phyloP scores from a whole-genome alignment of 306 rosid genomes.

The Cotoneaster glaucophyllus region DNA sequence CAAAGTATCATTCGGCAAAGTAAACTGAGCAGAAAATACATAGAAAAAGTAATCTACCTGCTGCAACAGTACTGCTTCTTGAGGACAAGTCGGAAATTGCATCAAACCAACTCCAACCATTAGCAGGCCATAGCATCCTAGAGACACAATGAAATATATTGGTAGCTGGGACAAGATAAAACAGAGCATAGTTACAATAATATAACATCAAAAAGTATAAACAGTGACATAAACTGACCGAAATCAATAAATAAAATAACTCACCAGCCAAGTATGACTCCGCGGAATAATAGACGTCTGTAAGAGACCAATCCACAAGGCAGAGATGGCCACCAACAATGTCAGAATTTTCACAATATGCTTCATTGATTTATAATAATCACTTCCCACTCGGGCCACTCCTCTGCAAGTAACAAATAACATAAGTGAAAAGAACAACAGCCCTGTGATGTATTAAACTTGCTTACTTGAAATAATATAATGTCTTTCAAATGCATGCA shows the following conservation, averaged over 20 bases:
- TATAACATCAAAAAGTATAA: background rate
- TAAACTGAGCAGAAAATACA: background rate
- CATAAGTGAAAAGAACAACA: background rate
- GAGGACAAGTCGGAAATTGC: slow-evolving; percentile 82
- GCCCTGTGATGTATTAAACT: background rate
- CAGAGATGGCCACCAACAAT: slow-evolving; percentile 50
- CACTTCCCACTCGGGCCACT: background rate
- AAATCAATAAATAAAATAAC: slow-evolving; percentile 16
- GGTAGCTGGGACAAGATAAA: slow-evolving; percentile 54
- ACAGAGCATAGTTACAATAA: slow-evolving; percentile 18
- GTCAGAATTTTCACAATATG: slow-evolving; percentile 69
- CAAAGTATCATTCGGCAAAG: background rate
- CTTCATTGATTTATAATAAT: slow-evolving; percentile 41
- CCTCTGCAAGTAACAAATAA: background rate
- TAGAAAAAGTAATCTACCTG: slow-evolving; percentile 35
- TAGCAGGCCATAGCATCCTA: slow-evolving; percentile 87
- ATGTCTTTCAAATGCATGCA: background rate
- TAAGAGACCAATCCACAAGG: slow-evolving; percentile 72
- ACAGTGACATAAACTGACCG: background rate
- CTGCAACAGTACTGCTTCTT: slow-evolving; percentile 61
- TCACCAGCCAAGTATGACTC: slow-evolving; percentile 74
- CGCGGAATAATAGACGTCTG: slow-evolving; percentile 45
- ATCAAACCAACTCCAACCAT: slow-evolving; percentile 93
- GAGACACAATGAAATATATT: slow-evolving; percentile 62
- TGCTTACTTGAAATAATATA: background rate